Evolutionary conservation across 2,329 filamentous ascomycete genomes (phyloP).

Genomic region (Hypomyces perniciosus): DNA sequence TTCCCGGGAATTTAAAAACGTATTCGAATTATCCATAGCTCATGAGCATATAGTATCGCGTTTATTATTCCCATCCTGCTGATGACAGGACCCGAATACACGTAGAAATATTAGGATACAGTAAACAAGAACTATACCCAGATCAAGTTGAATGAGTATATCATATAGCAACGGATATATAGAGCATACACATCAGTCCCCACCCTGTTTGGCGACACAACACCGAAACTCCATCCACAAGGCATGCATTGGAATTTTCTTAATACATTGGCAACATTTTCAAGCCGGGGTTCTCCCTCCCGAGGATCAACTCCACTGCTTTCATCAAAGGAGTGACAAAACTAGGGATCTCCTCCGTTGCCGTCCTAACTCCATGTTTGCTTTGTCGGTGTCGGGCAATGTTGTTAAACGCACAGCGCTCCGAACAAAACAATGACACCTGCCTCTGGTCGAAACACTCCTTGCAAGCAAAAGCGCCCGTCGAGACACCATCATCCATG

Average conservation of each 20-base stretch:
- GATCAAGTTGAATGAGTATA: no score
- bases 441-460: constrained; percentile 35
- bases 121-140: no score
- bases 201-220: no score
- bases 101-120: no score
- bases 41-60: no score
- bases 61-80: no score
- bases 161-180: no score
- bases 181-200: not conserved
- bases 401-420: constrained; percentile 36
- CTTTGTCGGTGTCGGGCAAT: constrained; percentile 34
- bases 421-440: constrained; percentile 37
- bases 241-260: not conserved
- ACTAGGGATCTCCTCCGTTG: constrained; percentile 17
- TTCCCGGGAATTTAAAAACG: not conserved
- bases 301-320: constrained; percentile 23
- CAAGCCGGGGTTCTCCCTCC: constrained; percentile 28
- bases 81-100: no score
- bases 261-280: constrained; percentile 20
- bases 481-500: constrained; percentile 31
- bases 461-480: constrained; percentile 32
- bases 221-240: no score
- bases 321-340: constrained; percentile 20
- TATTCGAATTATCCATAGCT: not conserved
- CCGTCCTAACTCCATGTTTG: constrained; percentile 25